Percentiles rank a stretch among this genome's conserved stretches.
These are phyloP conservation scores for Cryptococcus sp. DNA, from an alignment of 1,284 basidiomycete species.

Conservation along the genomic window DNA sequence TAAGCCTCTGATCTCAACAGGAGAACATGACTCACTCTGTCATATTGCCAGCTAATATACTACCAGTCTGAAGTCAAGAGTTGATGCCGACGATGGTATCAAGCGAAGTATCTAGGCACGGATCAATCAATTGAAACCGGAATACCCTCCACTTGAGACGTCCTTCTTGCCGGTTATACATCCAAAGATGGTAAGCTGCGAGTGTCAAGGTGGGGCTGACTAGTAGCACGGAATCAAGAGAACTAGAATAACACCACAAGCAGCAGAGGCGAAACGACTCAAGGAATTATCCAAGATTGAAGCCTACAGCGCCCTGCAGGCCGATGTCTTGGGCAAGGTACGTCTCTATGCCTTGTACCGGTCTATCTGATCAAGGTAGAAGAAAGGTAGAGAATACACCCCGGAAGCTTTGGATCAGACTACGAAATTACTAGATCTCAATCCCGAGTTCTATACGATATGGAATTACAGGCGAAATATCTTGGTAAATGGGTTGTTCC, in stretches of 20 bases:
- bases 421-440: slow-evolving; percentile 68
- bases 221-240: slow-evolving; percentile 73
- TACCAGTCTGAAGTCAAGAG: not conserved
- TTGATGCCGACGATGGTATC: not conserved
- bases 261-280: slow-evolving; percentile 60
- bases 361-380: not conserved
- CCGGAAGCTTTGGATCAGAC: slow-evolving; percentile 67
- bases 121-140: not conserved
- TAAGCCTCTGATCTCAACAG: not conserved
- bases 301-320: slow-evolving; percentile 66
- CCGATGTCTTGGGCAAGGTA: slow-evolving; percentile 64
- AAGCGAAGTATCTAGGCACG: not conserved
- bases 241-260: slow-evolving; percentile 60
- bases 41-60: slow-evolving; percentile 1
- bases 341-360: slow-evolving; percentile 21
- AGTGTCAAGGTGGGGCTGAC: not conserved
- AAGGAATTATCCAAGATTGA: slow-evolving; percentile 70
- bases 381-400: slow-evolving; percentile 69
- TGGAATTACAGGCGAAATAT: slow-evolving; percentile 89
- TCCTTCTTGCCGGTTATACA: not conserved
- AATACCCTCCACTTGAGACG: not conserved
- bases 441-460: slow-evolving; percentile 86
- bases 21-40: slow-evolving; percentile 8
- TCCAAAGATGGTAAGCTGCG: slow-evolving; percentile 3
- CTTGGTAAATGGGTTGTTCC: slow-evolving; percentile 67